These are phyloP conservation scores for Macrophomina phaseolina DNA, from an alignment of 2,329 filamentous ascomycete genomes.

Conservation along the genomic window DNA sequence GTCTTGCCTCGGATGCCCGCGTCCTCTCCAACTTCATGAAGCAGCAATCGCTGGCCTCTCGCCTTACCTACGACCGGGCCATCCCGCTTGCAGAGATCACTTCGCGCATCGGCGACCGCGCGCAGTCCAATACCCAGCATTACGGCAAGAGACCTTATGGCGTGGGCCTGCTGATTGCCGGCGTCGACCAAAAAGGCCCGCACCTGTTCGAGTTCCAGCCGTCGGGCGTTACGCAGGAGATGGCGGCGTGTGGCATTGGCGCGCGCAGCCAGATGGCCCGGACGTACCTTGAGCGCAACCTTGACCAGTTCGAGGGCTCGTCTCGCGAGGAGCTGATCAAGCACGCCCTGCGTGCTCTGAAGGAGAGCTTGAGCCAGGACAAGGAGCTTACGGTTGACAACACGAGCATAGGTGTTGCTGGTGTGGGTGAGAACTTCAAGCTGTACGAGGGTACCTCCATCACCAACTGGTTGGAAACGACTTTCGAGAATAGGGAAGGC, in stretches of 20 bases:
- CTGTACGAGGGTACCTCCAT: conserved; percentile 90
- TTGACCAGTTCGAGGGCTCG: conserved; percentile 79
- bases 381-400: conserved; percentile 98
- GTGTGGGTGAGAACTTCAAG: conserved; percentile 80
- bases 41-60: conserved; percentile 94
- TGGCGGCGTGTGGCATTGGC: conserved; percentile 94
- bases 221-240: conserved; percentile 94
- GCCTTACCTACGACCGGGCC: conserved; percentile 92
- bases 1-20: conserved; percentile 94
- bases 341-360: conserved; percentile 88
- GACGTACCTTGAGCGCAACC: conserved; percentile 92
- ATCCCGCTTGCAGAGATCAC: conserved; percentile 91
- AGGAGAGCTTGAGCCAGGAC: conserved; percentile 95
- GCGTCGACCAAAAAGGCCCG: conserved; percentile 90
- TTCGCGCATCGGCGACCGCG: conserved; percentile 90
- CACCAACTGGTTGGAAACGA: conserved; percentile 80
- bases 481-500: conserved; percentile 53
- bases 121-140: conserved; percentile 96
- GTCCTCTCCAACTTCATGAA: conserved; percentile 99
- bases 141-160: conserved; percentile 97
- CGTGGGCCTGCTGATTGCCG: conserved; percentile 89
- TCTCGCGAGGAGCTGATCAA: conserved; percentile 84
- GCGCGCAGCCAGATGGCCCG: conserved; percentile 96
- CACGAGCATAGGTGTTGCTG: conserved; percentile 87
- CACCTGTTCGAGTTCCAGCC: conserved; percentile 99